Conservation (phyloP, 805 yeast genomes). For the Scheffersomyces amazonensis region DNA sequence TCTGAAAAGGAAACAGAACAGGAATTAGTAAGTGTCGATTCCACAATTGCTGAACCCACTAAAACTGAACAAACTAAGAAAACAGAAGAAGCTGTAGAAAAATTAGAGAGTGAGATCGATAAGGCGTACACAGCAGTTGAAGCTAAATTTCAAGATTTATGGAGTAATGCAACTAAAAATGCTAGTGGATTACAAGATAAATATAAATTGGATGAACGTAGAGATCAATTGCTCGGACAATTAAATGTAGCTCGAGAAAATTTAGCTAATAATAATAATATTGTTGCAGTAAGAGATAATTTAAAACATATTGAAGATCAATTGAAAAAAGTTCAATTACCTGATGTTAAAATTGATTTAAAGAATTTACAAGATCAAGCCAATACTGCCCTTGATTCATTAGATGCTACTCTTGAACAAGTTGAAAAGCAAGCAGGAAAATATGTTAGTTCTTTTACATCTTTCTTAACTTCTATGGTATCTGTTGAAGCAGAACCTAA, state of each 20-base stretch:
- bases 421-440: slow-evolving; percentile 69
- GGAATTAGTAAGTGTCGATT: slow-evolving; percentile 3
- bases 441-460: slow-evolving; percentile 58
- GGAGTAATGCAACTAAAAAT: slow-evolving; percentile 31
- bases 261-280: slow-evolving; percentile 17
- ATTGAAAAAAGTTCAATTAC: slow-evolving; percentile 19
- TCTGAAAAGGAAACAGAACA: slow-evolving; percentile 13
- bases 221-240: slow-evolving; percentile 24
- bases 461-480: slow-evolving; percentile 45
- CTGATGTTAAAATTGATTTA: slow-evolving; percentile 20
- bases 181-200: slow-evolving; percentile 29
- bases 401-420: slow-evolving; percentile 68
- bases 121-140: slow-evolving; percentile 47
- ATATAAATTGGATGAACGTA: slow-evolving; percentile 24
- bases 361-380: slow-evolving; percentile 32
- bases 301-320: slow-evolving; percentile 25
- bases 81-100: slow-evolving; percentile 52
- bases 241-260: slow-evolving; percentile 22
- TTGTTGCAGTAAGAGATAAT: slow-evolving; percentile 12
- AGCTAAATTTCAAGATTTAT: slow-evolving; percentile 26
- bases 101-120: slow-evolving; percentile 54
- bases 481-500: slow-evolving; percentile 17
- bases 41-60: neutral
- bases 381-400: slow-evolving; percentile 57
- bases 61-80: slow-evolving; percentile 14